Evolutionary conservation across 495 filamentous ascomycete genomes (phyloP), one percentile per base, ranked within the genome.

Genomic region (Annulohypoxylon moriforme): DNA sequence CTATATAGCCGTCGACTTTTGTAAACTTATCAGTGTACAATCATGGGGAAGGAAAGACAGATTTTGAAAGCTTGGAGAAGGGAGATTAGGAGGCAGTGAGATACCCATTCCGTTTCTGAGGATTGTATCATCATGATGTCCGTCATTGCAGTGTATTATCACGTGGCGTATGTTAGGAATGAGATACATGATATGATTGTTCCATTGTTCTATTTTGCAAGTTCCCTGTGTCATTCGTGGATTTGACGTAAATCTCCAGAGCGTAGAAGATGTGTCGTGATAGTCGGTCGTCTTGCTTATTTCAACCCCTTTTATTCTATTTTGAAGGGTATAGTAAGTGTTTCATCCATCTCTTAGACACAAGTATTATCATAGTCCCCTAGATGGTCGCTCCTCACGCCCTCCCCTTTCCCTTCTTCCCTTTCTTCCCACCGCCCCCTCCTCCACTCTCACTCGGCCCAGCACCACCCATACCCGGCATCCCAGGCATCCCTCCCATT

Each of bases 361-460:
- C 0, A 11, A 33, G 27, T 60, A 46, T n/a, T n/a, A 40, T n/a
- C 36, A 40, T 3, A 40, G 11, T 13, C 6, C 36, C 13, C 36
- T 40, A n/a, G 36, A 40, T 4, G 11, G 4, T n/a, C n/a, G n/a
- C n/a, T 40, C 36, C 53, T 67, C 78, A 78, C 62, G 77, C 79
- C 75, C 81, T 83, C 34, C 83, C 82, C 68, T 85, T 83, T 60
- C 84, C 81, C 73, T 87, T 83, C 77, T 85, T 86, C 42, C 81
- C 80, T 70, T 82, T 83, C 66, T 78, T 78, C 67, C 75, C 61
- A 68, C 74, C 50, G n/a, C 69, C 53, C 20, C 75, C 27, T 61
- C 69, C 57, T 24, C 75, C 25, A 42, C 71, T 60, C 31, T 61
- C 75, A 40, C 68, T 72, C 47, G 74, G 71, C 29, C 71, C 70